Evolutionary conservation across 257 asterid species (phyloP), one percentile per base, ranked within the genome.

Genomic region (Gentiana macrophylla): DNA sequence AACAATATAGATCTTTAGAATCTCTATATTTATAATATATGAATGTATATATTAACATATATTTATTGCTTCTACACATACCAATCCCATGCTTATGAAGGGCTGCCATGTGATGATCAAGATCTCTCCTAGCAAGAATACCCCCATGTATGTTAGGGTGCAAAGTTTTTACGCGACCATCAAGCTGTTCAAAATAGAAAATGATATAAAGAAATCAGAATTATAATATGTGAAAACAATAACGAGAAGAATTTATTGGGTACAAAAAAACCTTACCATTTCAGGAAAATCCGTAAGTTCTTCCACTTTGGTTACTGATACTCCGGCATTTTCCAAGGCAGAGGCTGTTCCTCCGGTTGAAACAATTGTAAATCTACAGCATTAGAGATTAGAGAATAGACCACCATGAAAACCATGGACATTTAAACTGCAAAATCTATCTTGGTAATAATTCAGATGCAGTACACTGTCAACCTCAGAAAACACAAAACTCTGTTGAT

Each of bases 261-360:
- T 24, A 24, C 24, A 24, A 63, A 35, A 43, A 33, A 3, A 24
- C 61, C 72, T 53, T 63, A 80, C 98, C 98, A 91, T 91, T 82
- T 91, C 98, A 55, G 98, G 98, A 60, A 84, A 87, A 69, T 61
- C 38, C 15, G 98, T 91, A 49, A 91, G 88, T 67, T 87, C 95
- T 78, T 91, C 97, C 53, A 91, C 98, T 81, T 87, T 87, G 65
- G 95, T 84, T 50, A 87, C 98, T 48, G 85, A 51, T 54, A 91
- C 84, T 41, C 98, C 97, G 56, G 75, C 71, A 56, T 62, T 63
- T 74, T 82, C 94, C 69, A 91, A 63, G 61, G 98, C 66, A n/a
- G 86, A 78, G 45, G 97, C 86, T 37, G 98, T 91, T 64, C 98
- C 97, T 76, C 98, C 98, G 5, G 97, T 88, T 57, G 98, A 91